These are phyloP conservation scores for Blastobotrys proliferans DNA, from an alignment of 1,139 yeast species.

Conservation along the genomic window DNA sequence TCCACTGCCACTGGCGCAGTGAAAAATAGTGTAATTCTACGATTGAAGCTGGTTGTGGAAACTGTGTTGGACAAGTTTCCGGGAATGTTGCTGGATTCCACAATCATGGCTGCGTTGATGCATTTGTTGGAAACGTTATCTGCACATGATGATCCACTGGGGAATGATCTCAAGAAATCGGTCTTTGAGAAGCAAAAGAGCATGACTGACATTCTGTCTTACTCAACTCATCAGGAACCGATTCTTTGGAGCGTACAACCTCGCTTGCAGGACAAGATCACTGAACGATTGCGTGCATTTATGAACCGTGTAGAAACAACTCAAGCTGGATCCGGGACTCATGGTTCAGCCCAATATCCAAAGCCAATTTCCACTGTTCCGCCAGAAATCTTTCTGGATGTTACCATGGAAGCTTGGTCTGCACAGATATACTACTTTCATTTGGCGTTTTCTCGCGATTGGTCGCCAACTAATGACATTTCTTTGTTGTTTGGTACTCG, in stretches of 20 bases:
- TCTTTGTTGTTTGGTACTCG: conserved; percentile 49
- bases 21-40: conserved; percentile 33
- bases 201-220: conserved; percentile 37
- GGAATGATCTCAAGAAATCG: conserved; percentile 42
- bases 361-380: conserved; percentile 25
- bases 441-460: conserved; percentile 39
- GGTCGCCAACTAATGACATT: conserved; percentile 73
- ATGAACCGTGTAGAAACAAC: conserved; percentile 23
- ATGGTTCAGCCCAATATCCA: conserved; percentile 5
- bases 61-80: conserved; percentile 46
- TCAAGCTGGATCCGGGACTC: conserved; percentile 4
- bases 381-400: conserved; percentile 34
- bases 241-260: conserved; percentile 29
- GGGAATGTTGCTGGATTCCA: conserved; percentile 52
- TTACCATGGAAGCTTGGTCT: conserved; percentile 32
- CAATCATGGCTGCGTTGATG: conserved; percentile 43
- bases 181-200: conserved; percentile 42
- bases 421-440: conserved; percentile 38
- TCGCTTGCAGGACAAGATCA: conserved; percentile 22
- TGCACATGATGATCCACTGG: conserved; percentile 44
- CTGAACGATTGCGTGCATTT: conserved; percentile 26
- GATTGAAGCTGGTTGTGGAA: conserved; percentile 39
- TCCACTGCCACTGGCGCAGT: conserved; percentile 25
- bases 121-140: conserved; percentile 44
- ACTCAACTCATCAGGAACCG: conserved; percentile 20